phyloP scores from a whole-genome alignment of 805 yeast species.

The Teunomyces panamensis region DNA sequence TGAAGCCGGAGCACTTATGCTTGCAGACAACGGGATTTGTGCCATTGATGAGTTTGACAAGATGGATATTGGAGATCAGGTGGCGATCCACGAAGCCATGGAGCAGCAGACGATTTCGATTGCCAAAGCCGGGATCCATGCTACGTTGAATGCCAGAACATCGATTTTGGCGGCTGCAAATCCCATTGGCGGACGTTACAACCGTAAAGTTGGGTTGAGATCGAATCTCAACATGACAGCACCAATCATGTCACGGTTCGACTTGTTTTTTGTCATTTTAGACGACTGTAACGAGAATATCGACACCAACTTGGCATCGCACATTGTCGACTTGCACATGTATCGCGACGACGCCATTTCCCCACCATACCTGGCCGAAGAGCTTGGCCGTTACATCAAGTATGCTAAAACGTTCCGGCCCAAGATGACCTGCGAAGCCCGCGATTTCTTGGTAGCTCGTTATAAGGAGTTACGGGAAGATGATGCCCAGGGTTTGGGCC shows the following conservation, averaged over 20 bases:
- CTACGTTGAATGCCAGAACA: constrained; percentile 94
- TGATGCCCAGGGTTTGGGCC: constrained; percentile 84
- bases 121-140: constrained; percentile 98
- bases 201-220: constrained; percentile 77
- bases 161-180: constrained; percentile 98
- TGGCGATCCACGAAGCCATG: constrained; percentile 99
- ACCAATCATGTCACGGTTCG: constrained; percentile 98
- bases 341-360: constrained; percentile 82
- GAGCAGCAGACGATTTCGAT: constrained; percentile 98
- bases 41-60: constrained; percentile 98
- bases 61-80: constrained; percentile 94
- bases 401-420: constrained; percentile 95
- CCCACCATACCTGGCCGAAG: constrained; percentile 88
- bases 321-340: constrained; percentile 92
- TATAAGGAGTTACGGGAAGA: constrained; percentile 85
- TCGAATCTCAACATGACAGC: constrained; percentile 94
- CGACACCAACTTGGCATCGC: constrained; percentile 87
- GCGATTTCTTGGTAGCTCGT: constrained; percentile 69
- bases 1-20: constrained; percentile 98
- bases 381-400: constrained; percentile 80
- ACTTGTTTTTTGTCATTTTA: constrained; percentile 86
- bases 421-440: constrained; percentile 74
- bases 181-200: constrained; percentile 96
- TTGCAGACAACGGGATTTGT: constrained; percentile 97
- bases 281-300: constrained; percentile 92